Evolutionary conservation across 225 moss, liverwort and hornwort genomes (phyloP), one percentile per base, ranked within the genome.

Genomic region (Physcomitrellopsis africana): DNA sequence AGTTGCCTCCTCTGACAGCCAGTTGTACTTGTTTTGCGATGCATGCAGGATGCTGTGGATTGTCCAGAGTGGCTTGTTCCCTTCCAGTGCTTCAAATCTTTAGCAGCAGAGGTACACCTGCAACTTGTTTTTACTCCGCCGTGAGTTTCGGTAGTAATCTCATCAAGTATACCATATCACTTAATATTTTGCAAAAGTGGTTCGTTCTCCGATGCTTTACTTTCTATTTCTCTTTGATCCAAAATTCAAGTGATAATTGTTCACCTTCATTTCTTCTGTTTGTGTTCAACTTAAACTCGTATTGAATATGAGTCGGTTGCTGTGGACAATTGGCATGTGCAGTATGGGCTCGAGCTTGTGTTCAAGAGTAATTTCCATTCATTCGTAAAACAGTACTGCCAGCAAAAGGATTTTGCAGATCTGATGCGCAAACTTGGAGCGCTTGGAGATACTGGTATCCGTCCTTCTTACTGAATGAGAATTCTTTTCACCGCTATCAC

Each of bases 11-110:
- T n/a, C 70, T 1, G 37, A 54, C 11, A 26, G 49, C 60, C 60
- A 49, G 48, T 16, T 27, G 60, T 17, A 41, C 53, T 58, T 60
- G 22, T 16, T 73, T 60, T 76, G 63, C 52, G 73, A 16, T 83
- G 70, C 62, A 76, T 79, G 79, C 90, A 99, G 90, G 99, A 99
- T 81, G 99, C 99, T 59, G 99, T 99, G 10, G 95, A 99, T 72
- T 99, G 95, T 54, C 99, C 99, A 20, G 99, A 99, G 76, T 99
- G 99, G 99, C 95, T 99, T 61, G 95, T 99, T 69, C 93, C 95
- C 22, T 99, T 99, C 56, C 89, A 94, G 23, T 89, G 83, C 78
- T 92, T 99, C 65, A 87, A 80, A 44, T 83, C 89, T 26, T 88
- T 99, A 72, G 99, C 95, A n/a, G 84, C 88, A 52, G 93, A 99